Conservation (phyloP, 1,284 basidiomycete genomes). For the Trametes sp. region DNA sequence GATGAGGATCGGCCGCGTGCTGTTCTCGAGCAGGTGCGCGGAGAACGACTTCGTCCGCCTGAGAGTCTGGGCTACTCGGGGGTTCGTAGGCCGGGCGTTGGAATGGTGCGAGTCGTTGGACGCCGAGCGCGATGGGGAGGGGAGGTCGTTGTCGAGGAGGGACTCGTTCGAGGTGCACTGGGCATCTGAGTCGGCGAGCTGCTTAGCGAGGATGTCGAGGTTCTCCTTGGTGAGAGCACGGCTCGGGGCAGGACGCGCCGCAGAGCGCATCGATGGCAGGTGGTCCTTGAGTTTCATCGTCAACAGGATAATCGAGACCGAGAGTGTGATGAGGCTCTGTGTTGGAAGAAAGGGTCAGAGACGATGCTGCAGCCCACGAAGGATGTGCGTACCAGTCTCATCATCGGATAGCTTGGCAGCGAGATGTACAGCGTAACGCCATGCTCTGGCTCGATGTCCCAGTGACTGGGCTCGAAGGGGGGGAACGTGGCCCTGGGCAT, state of each 20-base stretch:
- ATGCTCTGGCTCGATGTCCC: not conserved
- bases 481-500: not conserved
- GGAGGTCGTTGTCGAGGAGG: not conserved
- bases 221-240: too few relatives aligned
- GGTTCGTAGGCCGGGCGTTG: not conserved
- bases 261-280: not conserved
- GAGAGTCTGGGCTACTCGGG: not conserved
- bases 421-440: not conserved
- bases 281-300: not conserved
- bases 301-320: not conserved
- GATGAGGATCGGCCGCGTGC: constrained; percentile 3
- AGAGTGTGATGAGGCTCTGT: not conserved
- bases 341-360: not conserved
- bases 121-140: not conserved
- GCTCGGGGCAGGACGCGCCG: not conserved
- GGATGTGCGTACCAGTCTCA: not conserved
- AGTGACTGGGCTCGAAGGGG: not conserved
- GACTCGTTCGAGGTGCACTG: not conserved
- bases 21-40: constrained; percentile 6
- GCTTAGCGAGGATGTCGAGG: not conserved
- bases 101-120: constrained; percentile 1
- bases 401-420: not conserved
- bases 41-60: constrained; percentile 8
- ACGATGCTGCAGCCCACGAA: too few relatives aligned
- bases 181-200: not conserved